A percentile compares a stretch with the other conserved stretches of the same genome.
phyloP scores from a whole-genome alignment of 176 grass and related monocot genomes.

The Carex cristatella region DNA sequence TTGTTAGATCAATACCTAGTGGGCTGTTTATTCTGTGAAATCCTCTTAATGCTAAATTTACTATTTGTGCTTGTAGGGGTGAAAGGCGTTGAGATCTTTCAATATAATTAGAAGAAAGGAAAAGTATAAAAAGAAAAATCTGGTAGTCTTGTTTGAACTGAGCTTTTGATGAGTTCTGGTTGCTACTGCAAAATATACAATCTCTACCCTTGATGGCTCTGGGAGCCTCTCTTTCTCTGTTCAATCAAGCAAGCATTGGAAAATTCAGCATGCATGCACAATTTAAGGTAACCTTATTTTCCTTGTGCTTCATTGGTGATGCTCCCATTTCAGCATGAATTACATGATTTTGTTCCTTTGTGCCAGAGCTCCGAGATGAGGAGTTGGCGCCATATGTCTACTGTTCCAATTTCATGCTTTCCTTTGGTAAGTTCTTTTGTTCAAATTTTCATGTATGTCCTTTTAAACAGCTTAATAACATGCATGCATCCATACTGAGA shows the following conservation, averaged over 20 bases:
- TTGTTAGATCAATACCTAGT: background rate
- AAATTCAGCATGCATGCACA: conserved; percentile 36
- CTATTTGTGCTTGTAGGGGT: background rate
- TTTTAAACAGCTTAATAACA: background rate
- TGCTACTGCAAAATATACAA: conserved; percentile 2
- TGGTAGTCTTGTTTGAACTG: conserved; percentile 18
- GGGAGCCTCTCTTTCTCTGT: conserved; percentile 55
- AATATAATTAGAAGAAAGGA: background rate
- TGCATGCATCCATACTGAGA: background rate
- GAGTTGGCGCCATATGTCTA: conserved; percentile 38
- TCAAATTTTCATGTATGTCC: background rate
- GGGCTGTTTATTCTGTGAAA: background rate
- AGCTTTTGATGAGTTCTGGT: conserved; percentile 24
- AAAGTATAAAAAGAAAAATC: background rate
- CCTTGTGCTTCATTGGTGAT: conserved; percentile 14
- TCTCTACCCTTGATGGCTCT: conserved; percentile 47
- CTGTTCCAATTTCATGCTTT: conserved; percentile 36
- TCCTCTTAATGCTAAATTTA: background rate
- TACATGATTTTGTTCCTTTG: conserved; percentile 11
- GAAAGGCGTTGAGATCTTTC: background rate
- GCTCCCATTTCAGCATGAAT: conserved; percentile 7
- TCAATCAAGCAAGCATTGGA: conserved; percentile 37
- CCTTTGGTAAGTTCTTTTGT: conserved; percentile 34
- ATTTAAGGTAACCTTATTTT: conserved; percentile 33
- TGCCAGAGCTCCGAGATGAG: conserved; percentile 55